A percentile compares a stretch with the other conserved stretches of the same genome.
Evolutionary conservation across 345 rosid genomes (phyloP).

Genomic region (Ceriops zippeliana): DNA sequence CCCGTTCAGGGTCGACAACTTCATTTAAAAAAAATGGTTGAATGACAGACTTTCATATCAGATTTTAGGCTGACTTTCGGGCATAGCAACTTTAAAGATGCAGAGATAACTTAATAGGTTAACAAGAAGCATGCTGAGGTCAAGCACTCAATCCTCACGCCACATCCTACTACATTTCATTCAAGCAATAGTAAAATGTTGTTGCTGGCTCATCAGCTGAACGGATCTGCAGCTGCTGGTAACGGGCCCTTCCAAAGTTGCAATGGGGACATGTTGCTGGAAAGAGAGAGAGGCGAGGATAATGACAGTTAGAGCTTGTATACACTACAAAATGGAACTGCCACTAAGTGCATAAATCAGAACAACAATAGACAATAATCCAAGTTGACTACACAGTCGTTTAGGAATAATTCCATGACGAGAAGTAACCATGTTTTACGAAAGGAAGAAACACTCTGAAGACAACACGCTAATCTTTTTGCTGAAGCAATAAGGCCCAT

Average conservation of each 20-base stretch:
- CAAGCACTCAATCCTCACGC: slow-evolving; percentile 34
- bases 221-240: slow-evolving; percentile 54
- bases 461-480: too few relatives aligned
- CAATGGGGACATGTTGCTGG: slow-evolving; percentile 61
- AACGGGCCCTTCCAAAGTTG: slow-evolving; percentile 49
- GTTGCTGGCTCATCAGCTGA: slow-evolving; percentile 71
- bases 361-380: neutral
- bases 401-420: too few relatives aligned
- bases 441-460: too few relatives aligned
- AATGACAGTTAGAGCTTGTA: neutral
- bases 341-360: neutral
- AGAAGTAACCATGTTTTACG: too few relatives aligned
- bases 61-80: neutral
- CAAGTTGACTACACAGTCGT: too few relatives aligned
- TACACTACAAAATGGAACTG: neutral
- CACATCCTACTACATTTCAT: slow-evolving; percentile 44
- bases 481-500: too few relatives aligned
- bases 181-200: slow-evolving; percentile 57
- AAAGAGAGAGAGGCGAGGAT: neutral
- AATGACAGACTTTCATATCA: too few relatives aligned
- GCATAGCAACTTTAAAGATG: neutral
- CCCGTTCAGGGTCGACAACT: too few relatives aligned
- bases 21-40: too few relatives aligned
- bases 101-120: neutral
- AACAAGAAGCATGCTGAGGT: neutral